phyloP scores from a whole-genome alignment of 108 stramenopile species.

The Cylindrotheca closterium region DNA sequence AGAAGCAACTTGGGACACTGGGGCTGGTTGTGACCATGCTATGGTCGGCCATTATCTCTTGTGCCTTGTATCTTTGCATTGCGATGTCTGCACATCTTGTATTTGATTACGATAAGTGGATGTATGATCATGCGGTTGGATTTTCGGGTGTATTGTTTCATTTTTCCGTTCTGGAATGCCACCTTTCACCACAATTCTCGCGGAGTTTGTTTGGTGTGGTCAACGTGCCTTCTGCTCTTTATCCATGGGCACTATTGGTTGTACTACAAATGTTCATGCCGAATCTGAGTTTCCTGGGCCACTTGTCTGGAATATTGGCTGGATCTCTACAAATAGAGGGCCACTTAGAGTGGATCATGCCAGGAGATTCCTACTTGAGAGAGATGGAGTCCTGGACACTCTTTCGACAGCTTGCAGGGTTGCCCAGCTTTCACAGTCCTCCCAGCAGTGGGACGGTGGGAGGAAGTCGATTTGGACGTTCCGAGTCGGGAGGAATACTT shows the following conservation, averaged over 20 bases:
- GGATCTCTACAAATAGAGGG: slow-evolving; percentile 67
- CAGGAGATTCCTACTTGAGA: slow-evolving; percentile 30
- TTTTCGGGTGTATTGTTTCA: slow-evolving; percentile 87
- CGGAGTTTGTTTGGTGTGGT: slow-evolving; percentile 74
- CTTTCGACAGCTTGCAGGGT: slow-evolving; percentile 5
- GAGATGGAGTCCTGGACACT: slow-evolving; percentile 29
- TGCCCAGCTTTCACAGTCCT: slow-evolving; percentile 31
- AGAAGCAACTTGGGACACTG: slow-evolving; percentile 71
- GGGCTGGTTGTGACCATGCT: slow-evolving; percentile 44
- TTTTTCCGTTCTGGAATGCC: slow-evolving; percentile 72
- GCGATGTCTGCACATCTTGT: slow-evolving; percentile 38
- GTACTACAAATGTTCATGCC: slow-evolving; percentile 80
- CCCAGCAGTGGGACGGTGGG: slow-evolving; percentile 14
- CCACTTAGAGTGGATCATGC: slow-evolving; percentile 31
- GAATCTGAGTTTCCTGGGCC: slow-evolving; percentile 69
- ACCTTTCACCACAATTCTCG: slow-evolving; percentile 35
- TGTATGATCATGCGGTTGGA: slow-evolving; percentile 73
- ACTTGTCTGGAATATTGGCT: slow-evolving; percentile 71
- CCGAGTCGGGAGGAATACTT: slow-evolving; percentile 19
- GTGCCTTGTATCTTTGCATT: slow-evolving; percentile 51
- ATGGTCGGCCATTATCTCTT: slow-evolving; percentile 61
- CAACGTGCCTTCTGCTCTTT: slow-evolving; percentile 59
- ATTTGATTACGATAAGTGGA: slow-evolving; percentile 46
- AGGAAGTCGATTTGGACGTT: slow-evolving; percentile 16
- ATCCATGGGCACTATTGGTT: slow-evolving; percentile 80